These are phyloP conservation scores for Casuarina cunninghamiana DNA, from an alignment of 306 rosid species.

Conservation along the genomic window DNA sequence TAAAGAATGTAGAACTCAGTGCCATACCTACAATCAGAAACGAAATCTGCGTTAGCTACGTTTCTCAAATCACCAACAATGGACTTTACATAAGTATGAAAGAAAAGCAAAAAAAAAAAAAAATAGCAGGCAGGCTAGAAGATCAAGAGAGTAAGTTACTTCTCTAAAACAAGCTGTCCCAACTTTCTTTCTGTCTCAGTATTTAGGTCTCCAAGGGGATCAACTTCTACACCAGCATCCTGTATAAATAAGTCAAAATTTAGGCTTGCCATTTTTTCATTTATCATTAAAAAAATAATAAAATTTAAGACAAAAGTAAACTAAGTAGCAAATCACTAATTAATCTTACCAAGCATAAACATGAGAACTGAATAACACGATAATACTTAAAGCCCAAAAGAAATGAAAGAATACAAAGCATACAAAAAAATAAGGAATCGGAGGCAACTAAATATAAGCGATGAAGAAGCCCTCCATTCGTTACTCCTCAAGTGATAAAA, in stretches of 20 bases:
- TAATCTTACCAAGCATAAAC: neutral
- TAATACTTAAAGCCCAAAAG: neutral
- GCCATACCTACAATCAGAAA: conserved; percentile 55
- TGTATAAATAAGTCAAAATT: conserved; percentile 35
- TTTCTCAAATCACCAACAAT: neutral
- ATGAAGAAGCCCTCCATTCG: neutral
- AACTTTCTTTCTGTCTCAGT: conserved; percentile 85
- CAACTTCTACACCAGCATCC: conserved; percentile 84
- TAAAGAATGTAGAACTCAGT: conserved; percentile 92
- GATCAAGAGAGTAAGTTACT: conserved; percentile 42
- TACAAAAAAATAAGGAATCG: neutral
- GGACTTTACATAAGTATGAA: conserved; percentile 1
- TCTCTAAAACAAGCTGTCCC: conserved; percentile 79
- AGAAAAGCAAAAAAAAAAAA: conserved; percentile 3
- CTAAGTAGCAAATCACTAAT: neutral
- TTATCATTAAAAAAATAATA: neutral
- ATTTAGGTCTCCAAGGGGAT: conserved; percentile 87
- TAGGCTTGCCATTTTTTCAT: neutral
- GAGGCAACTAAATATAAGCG: neutral
- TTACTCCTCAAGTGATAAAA: neutral
- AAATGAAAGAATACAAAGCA: neutral
- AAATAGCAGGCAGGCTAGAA: neutral
- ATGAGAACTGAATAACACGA: neutral
- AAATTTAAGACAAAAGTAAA: neutral
- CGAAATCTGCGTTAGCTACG: conserved; percentile 12